Evolutionary conservation across 2,329 filamentous ascomycete species (phyloP).

Genomic region (Tolypocladium sp.): DNA sequence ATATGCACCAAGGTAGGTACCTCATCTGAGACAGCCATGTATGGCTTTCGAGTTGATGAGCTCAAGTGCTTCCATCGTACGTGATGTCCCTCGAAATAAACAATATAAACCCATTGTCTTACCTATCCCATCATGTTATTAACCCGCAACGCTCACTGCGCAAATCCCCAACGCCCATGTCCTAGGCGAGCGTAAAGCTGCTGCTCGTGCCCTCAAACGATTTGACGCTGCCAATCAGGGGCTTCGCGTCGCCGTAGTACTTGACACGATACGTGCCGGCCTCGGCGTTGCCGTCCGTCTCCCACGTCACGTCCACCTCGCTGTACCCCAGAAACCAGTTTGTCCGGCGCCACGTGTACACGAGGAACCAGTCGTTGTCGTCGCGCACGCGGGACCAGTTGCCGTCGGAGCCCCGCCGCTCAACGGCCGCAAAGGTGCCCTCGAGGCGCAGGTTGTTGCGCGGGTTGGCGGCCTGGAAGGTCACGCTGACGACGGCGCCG

Average conservation of each 20-base stretch:
- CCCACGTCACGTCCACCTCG: conserved; percentile 73
- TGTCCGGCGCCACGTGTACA: conserved; percentile 71
- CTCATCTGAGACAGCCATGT: not conserved
- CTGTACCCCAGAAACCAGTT: conserved; percentile 64
- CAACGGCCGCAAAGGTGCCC: conserved; percentile 68
- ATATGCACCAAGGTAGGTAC: not conserved
- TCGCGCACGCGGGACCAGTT: conserved; percentile 59
- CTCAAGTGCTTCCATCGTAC: not conserved
- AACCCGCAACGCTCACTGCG: not conserved
- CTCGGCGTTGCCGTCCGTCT: conserved; percentile 39
- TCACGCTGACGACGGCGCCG: conserved; percentile 54
- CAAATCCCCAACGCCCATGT: not conserved
- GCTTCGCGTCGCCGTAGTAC: conserved; percentile 80
- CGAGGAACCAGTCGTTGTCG: conserved; percentile 75
- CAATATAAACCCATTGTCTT: not conserved
- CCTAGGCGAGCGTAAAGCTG: conserved; percentile 8
- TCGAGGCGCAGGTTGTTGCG: conserved; percentile 78
- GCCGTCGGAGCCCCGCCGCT: conserved; percentile 40
- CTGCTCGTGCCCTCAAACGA: conserved; percentile 12
- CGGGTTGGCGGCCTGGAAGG: conserved; percentile 81
- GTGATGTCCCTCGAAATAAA: not conserved
- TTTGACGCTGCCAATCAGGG: conserved; percentile 29
- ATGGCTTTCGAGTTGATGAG: not conserved
- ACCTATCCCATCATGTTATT: not conserved
- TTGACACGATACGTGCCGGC: conserved; percentile 65